Evolutionary conservation across 371 early-diverging fungal genomes (phyloP), one percentile per base, ranked within the genome.

Genomic region (Syncephalastrum racemosum): DNA sequence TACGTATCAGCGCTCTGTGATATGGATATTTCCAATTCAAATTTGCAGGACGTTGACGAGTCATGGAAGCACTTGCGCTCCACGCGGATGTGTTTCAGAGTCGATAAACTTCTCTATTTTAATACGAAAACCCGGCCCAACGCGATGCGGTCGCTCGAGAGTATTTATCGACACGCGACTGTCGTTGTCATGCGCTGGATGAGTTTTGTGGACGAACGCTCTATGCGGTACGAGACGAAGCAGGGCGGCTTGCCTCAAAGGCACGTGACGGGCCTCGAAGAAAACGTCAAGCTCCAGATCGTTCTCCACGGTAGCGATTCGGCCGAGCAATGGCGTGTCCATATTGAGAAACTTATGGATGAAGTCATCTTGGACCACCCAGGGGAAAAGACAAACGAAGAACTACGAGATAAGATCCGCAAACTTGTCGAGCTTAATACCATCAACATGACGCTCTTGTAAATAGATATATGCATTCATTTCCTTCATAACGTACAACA

Each of bases 91-190:
- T 31, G 36, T 10, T 25, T 46, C 12, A 40, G 27, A 4, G 23
- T 62, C 19, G 59, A 58, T 3, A 50, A 56, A 42, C n/a, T 64
- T 23, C 19, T 56, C n/a, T 40, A 54, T 13, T 64, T 55, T 22
- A 53, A 54, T n/a, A 53, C 53, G 25, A 23, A 46, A 23, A 64
- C 64, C 8, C 24, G 52, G n/a, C 64, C 64, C 0, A n/a, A 55
- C 2, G 22, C 31, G 8, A 15, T 46, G 12, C 14, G 36, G 5
- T 16, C 52, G 1, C 4, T 64, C 25, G 46, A 59, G 10, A 53
- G 52, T 16, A 36, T 64, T 0, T 59, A 52, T 47, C 56, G 59
- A 1, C 64, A 64, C 36, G 59, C 55, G 0, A 24, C 55, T 4
- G 40, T 64, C 1, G 51, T 64, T 2, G 7, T 24, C 1, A 53